Percentiles rank a stretch among this genome's conserved stretches.
phyloP scores from a whole-genome alignment of 495 filamentous ascomycete genomes.

The Aspergillus asperescens region DNA sequence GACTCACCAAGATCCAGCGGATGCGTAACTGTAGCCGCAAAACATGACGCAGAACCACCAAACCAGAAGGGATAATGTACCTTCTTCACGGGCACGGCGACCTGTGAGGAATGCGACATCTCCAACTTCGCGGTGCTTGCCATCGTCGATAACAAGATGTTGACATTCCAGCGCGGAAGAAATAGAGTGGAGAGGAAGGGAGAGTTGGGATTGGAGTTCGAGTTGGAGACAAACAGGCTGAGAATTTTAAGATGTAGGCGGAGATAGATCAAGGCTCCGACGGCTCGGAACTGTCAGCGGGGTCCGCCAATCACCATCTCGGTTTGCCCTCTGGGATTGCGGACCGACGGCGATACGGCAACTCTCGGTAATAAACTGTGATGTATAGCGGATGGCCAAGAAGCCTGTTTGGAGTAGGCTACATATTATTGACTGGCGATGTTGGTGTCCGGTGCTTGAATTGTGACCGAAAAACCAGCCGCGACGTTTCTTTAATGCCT shows the following conservation, averaged over 20 bases:
- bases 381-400: no score
- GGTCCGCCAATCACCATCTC: conserved; percentile 36
- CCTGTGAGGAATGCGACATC: conserved; percentile 27
- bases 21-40: conserved; percentile 86
- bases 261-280: conserved; percentile 41
- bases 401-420: not conserved
- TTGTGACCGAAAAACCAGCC: not conserved
- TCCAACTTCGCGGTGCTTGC: conserved; percentile 37
- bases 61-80: conserved; percentile 88
- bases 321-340: conserved; percentile 17
- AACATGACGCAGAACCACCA: conserved; percentile 83
- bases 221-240: no score
- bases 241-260: conserved; percentile 17
- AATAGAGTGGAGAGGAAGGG: conserved; percentile 7
- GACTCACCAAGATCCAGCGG: conserved; percentile 66
- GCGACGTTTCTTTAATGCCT: no score
- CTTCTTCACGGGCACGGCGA: conserved; percentile 30
- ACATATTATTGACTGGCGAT: not conserved
- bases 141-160: conserved; percentile 30
- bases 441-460: not conserved
- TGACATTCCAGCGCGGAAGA: conserved; percentile 20
- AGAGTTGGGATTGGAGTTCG: conserved; percentile 6
- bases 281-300: conserved; percentile 23
- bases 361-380: conserved; percentile 21
- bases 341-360: conserved; percentile 17